phyloP scores from a whole-genome alignment of 169 alveolate species.

The Pseudocohnilembus persalinus region DNA sequence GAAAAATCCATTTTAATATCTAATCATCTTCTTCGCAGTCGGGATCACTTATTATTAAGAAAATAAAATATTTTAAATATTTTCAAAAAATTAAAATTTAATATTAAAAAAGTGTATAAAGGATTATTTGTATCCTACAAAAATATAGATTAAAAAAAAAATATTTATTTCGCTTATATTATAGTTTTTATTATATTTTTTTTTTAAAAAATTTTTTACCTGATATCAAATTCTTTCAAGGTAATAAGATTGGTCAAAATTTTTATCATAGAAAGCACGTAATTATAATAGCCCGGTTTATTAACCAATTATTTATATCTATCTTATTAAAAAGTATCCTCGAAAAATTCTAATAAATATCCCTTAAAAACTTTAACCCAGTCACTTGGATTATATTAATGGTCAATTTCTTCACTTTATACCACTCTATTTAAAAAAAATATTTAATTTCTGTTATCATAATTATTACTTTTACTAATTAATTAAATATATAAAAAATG shows the following conservation, averaged over 20 bases:
- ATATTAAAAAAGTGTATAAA: too few relatives aligned
- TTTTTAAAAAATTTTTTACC: background rate
- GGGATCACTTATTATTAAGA: background rate
- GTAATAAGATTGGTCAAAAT: background rate
- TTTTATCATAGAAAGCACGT: background rate
- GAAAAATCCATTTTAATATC: background rate
- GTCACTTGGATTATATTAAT: background rate
- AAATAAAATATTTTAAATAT: too few relatives aligned
- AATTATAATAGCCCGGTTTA: background rate
- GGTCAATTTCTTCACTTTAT: background rate
- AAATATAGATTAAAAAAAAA: too few relatives aligned
- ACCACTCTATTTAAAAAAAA: too few relatives aligned
- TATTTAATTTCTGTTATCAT: too few relatives aligned
- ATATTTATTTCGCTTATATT: too few relatives aligned
- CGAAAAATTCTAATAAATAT: background rate
- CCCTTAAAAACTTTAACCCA: background rate
- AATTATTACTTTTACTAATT: too few relatives aligned
- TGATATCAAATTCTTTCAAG: background rate
- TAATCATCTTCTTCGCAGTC: background rate
- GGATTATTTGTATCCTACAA: too few relatives aligned
- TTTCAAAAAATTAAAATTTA: too few relatives aligned
- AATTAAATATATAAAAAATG: too few relatives aligned
- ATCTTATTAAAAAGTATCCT: background rate
- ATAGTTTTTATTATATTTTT: too few relatives aligned
- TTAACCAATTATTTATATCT: background rate